Base-by-base conservation (phyloP, 805 yeast genomes). In the Starmerella stellata region DNA sequence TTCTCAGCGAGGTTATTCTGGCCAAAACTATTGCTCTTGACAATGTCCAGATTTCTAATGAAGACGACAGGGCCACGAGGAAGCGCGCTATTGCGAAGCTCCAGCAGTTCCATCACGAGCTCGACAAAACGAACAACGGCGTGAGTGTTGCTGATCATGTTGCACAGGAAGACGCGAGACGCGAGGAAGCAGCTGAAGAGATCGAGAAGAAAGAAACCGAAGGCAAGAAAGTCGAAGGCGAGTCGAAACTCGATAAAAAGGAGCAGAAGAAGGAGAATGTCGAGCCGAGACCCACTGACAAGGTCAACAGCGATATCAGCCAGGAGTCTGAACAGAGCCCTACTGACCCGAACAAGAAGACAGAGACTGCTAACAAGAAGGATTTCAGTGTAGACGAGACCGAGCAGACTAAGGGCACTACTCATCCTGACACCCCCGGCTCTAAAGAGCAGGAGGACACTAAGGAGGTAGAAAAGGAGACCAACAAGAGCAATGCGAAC, bases 1-100 rank as follows among this genome's bases (percentile, higher is more conserved):
- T 55, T 14, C 48, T 56, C n/a, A 43, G 51, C 19, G 63, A 58
- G 46, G 35, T 51, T 36, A 51, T 58, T 23, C 49, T 58, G 17
- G 61, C 58, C 37, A 51, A 50, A 39, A 55, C 55, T 41, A 51
- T 58, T 34, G 34, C 49, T 33, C 50, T 58, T 18, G 63, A 58
- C 44, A 52, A 53, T 32, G 50, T 58, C 21, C 61, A 58, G 34
- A 57, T 54, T n/a, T 34, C 44, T 19, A 53, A 46, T 2, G 51
- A 53, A 34, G 49, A 46, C 9, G 60, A 57, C 36, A 51, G 63
- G 9, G 44, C 43, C 24, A 30, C 34, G 28, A 50, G 63, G 38
- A 55, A 55, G 41, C 36, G 37, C n/a, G 58, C 56, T 7, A 55
- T 58, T 38, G 57, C 55, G 35, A 44, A 39, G 35, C 42, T 58